Evolutionary conservation across 2,329 filamentous ascomycete species (phyloP).

Genomic region (Penicillium sp.): DNA sequence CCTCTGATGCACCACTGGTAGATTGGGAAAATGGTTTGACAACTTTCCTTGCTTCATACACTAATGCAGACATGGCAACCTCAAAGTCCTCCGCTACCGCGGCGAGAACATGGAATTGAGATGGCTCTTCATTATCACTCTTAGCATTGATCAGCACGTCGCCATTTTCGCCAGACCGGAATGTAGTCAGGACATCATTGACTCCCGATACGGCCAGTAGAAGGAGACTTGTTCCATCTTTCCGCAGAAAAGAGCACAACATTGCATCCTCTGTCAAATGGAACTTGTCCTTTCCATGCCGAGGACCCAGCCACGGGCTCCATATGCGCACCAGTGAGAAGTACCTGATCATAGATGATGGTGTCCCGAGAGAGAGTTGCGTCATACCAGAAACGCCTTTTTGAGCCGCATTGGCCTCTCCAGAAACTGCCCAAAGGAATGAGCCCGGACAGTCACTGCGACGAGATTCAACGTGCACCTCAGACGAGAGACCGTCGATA

Average conservation of each 20-base stretch:
- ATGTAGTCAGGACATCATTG: slow-evolving; percentile 66
- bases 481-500: slow-evolving; percentile 34
- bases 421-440: slow-evolving; percentile 53
- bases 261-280: slow-evolving; percentile 74
- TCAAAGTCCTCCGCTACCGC: slow-evolving; percentile 73
- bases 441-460: slow-evolving; percentile 44
- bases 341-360: slow-evolving; percentile 69
- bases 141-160: slow-evolving; percentile 67
- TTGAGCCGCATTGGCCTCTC: slow-evolving; percentile 54
- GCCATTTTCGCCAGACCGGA: slow-evolving; percentile 66
- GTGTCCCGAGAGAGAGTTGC: slow-evolving; percentile 61
- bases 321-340: slow-evolving; percentile 79
- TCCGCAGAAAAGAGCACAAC: slow-evolving; percentile 72
- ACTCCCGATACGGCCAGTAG: slow-evolving; percentile 76
- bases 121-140: slow-evolving; percentile 64
- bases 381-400: slow-evolving; percentile 59
- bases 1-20: slow-evolving; percentile 10
- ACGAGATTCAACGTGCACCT: slow-evolving; percentile 35
- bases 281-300: slow-evolving; percentile 71
- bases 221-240: slow-evolving; percentile 71
- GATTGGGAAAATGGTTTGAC: slow-evolving; percentile 40
- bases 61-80: slow-evolving; percentile 72
- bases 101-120: slow-evolving; percentile 64
- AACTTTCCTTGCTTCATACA: slow-evolving; percentile 80
- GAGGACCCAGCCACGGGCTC: slow-evolving; percentile 83